Conservation (phyloP, 2,329 filamentous ascomycete species). For the Colletotrichum filicis region DNA sequence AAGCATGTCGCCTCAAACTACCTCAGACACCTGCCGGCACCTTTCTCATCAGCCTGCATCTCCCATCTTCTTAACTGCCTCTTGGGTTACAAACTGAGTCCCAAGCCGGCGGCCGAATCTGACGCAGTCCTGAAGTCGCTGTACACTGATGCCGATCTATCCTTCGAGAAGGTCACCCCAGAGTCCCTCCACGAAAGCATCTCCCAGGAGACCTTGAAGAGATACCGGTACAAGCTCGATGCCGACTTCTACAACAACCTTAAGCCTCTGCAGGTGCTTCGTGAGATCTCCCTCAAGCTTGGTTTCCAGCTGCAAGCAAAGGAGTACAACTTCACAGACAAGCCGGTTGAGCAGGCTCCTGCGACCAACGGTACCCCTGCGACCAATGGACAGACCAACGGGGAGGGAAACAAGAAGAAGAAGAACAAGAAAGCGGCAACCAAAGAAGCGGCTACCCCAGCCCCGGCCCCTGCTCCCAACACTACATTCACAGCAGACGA, state of each 20-base stretch:
- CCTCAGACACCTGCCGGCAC: slow-evolving; percentile 81
- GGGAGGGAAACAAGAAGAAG: slow-evolving; percentile 67
- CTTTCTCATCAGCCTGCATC: slow-evolving; percentile 82
- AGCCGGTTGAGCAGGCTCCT: slow-evolving; percentile 41
- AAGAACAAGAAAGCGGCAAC: slow-evolving; percentile 65
- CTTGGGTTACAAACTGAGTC: slow-evolving; percentile 79
- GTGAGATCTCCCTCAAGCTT: slow-evolving; percentile 88
- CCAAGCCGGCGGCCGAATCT: slow-evolving; percentile 80
- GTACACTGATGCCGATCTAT: slow-evolving; percentile 84
- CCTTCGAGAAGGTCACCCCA: slow-evolving; percentile 83
- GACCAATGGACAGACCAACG: slow-evolving; percentile 54
- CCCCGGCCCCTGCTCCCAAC: slow-evolving; percentile 43
- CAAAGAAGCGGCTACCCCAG: slow-evolving; percentile 63
- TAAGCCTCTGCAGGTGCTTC: slow-evolving; percentile 84
- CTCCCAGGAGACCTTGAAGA: slow-evolving; percentile 74
- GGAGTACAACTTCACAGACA: slow-evolving; percentile 52
- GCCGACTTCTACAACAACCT: slow-evolving; percentile 74
- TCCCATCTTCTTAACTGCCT: slow-evolving; percentile 95
- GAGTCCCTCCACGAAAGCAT: slow-evolving; percentile 77
- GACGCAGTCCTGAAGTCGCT: slow-evolving; percentile 79
- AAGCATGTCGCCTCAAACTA: slow-evolving; percentile 89
- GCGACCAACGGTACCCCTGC: slow-evolving; percentile 45
- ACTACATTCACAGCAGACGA: slow-evolving; percentile 81
- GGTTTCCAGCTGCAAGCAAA: slow-evolving; percentile 89
- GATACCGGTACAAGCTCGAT: slow-evolving; percentile 82